These are phyloP conservation scores for Solanum rostratum DNA, from an alignment of 257 asterid genomes.

Conservation along the genomic window DNA sequence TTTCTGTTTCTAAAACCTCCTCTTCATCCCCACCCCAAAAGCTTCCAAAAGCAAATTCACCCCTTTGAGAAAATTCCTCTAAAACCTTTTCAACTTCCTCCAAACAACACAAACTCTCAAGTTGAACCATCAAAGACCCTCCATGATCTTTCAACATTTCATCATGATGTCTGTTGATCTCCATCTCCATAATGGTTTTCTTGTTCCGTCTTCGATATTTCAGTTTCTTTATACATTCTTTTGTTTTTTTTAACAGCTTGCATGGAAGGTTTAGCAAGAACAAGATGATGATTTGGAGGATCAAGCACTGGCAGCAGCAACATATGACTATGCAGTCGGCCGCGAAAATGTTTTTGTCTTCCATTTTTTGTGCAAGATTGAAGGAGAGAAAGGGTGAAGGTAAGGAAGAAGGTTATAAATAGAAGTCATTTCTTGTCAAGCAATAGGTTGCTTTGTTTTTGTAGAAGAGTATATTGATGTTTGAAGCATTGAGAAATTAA, in stretches of 20 bases:
- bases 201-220: constrained; percentile 15
- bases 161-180: constrained; percentile 12
- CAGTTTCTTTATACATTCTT: constrained; percentile 29
- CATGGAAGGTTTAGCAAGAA: constrained; percentile 49
- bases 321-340: constrained; percentile 77
- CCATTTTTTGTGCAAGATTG: constrained; percentile 28
- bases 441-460: constrained; percentile 36
- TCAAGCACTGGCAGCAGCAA: constrained; percentile 80
- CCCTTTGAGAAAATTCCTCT: constrained; percentile 50
- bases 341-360: constrained; percentile 46
- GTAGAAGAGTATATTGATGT: constrained; percentile 41
- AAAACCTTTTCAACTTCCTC: constrained; percentile 59
- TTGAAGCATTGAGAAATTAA: constrained; percentile 59
- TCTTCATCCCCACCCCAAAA: constrained; percentile 48
- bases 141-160: constrained; percentile 21
- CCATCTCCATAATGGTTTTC: constrained; percentile 13
- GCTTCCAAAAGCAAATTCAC: constrained; percentile 79
- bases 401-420: constrained; percentile 16
- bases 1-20: neutral
- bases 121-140: constrained; percentile 15
- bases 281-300: constrained; percentile 56
- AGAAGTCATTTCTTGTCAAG: constrained; percentile 35
- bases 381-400: neutral
- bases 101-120: constrained; percentile 35
- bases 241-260: constrained; percentile 34